A percentile compares a stretch with the other conserved stretches of the same genome.
Evolutionary conservation across 2,329 filamentous ascomycete species (phyloP).

Genomic region (Orbilia javanica): DNA sequence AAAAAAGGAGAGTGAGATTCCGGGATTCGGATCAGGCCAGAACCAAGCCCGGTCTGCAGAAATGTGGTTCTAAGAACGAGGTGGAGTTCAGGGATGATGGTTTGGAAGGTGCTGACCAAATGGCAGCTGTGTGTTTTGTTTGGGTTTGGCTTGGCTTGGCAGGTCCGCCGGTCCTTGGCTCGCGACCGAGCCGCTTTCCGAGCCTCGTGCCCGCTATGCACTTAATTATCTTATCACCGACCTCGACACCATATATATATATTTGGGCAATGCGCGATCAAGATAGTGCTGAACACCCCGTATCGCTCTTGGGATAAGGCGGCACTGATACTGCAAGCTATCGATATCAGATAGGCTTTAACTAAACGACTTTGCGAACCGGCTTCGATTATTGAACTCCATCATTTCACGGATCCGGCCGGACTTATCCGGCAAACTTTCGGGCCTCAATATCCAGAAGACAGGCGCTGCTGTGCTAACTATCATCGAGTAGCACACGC

Average conservation of each 20-base stretch:
- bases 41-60: conserved; percentile 4
- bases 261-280: no score
- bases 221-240: not conserved
- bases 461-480: not conserved
- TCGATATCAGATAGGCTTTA: not conserved
- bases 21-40: conserved; percentile 7
- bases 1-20: conserved; percentile 10
- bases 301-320: no score
- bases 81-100: conserved; percentile 10
- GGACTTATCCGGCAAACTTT: no score
- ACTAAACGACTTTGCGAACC: not conserved
- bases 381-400: not conserved
- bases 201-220: not conserved
- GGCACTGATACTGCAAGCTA: no score
- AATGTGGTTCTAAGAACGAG: not conserved
- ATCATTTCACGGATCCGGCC: not conserved
- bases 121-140: not conserved
- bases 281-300: no score
- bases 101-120: conserved; percentile 4
- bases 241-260: not conserved
- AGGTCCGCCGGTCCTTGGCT: conserved; percentile 1
- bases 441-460: no score
- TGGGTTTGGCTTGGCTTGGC: not conserved
- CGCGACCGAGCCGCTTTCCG: not conserved
- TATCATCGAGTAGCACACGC: no score